phyloP scores from a whole-genome alignment of 441 rosid genomes.

The Raphanus hybrid region DNA sequence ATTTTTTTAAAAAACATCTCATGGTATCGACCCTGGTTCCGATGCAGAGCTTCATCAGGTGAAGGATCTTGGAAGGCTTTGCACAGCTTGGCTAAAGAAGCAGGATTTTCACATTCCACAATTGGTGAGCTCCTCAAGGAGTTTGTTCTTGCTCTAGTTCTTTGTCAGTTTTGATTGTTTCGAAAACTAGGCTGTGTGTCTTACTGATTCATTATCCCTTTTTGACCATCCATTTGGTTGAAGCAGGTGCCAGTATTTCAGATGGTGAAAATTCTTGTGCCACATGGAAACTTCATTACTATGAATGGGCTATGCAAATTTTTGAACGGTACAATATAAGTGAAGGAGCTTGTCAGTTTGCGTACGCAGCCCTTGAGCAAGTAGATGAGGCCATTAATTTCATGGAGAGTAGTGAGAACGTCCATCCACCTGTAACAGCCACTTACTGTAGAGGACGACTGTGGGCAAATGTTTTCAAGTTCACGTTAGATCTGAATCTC shows the following conservation, averaged over 20 bases:
- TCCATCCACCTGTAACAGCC: slow-evolving; percentile 61
- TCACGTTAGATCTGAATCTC: slow-evolving; percentile 85
- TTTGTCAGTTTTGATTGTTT: slow-evolving; percentile 16
- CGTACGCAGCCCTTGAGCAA: slow-evolving; percentile 99
- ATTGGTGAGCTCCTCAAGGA: slow-evolving; percentile 57
- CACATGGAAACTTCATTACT: slow-evolving; percentile 95
- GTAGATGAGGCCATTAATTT: slow-evolving; percentile 81
- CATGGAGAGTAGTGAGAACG: slow-evolving; percentile 45
- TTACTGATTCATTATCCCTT: neutral
- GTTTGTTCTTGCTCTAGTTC: slow-evolving; percentile 16
- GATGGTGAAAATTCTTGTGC: slow-evolving; percentile 65
- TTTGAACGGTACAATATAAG: slow-evolving; percentile 91
- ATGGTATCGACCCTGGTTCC: slow-evolving; percentile 31
- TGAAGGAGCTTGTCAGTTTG: slow-evolving; percentile 97
- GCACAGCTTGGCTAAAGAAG: slow-evolving; percentile 73
- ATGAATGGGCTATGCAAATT: slow-evolving; percentile 98
- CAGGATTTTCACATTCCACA: slow-evolving; percentile 70
- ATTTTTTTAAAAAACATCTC: slow-evolving; percentile 9
- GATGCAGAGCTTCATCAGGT: slow-evolving; percentile 90
- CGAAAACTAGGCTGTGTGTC: neutral
- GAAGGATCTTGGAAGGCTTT: slow-evolving; percentile 78
- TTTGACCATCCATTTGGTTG: slow-evolving; percentile 32
- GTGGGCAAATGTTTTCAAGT: slow-evolving; percentile 97
- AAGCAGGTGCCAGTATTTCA: slow-evolving; percentile 43
- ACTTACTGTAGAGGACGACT: slow-evolving; percentile 72